These are phyloP conservation scores for Gigaspora rosea DNA, from an alignment of 192 early-diverging fungal genomes.

Conservation along the genomic window DNA sequence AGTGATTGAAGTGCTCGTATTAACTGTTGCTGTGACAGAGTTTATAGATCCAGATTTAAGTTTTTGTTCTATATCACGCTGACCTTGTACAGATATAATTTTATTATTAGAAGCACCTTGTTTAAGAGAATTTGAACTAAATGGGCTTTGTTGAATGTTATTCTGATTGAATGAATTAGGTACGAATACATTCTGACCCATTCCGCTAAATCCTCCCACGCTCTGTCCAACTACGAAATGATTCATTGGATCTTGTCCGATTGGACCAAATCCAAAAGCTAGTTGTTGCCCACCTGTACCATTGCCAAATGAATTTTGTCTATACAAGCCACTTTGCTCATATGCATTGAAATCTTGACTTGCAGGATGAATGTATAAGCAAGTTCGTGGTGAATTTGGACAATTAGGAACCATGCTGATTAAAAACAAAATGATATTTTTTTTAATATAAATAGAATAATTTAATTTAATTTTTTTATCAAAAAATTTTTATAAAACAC, in stretches of 20 bases:
- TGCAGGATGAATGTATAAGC: conserved; percentile 44
- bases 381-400: conserved; percentile 39
- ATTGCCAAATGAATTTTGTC: conserved; percentile 1
- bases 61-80: background rate
- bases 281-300: background rate
- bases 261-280: background rate
- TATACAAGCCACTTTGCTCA: background rate
- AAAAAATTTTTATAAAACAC: background rate
- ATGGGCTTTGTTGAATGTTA: background rate
- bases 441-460: background rate
- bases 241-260: conserved; percentile 4
- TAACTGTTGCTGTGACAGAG: background rate
- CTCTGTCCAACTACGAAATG: background rate
- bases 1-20: background rate
- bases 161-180: background rate
- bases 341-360: conserved; percentile 17
- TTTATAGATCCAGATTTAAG: background rate
- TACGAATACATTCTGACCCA: background rate
- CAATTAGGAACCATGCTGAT: conserved; percentile 40
- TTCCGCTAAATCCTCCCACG: background rate
- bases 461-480: background rate
- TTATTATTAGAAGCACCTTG: background rate
- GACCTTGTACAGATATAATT: background rate
- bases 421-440: background rate
- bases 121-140: background rate